Evolutionary conservation across 176 grass and related monocot genomes (phyloP).

Genomic region (Aegilops umbellulata): DNA sequence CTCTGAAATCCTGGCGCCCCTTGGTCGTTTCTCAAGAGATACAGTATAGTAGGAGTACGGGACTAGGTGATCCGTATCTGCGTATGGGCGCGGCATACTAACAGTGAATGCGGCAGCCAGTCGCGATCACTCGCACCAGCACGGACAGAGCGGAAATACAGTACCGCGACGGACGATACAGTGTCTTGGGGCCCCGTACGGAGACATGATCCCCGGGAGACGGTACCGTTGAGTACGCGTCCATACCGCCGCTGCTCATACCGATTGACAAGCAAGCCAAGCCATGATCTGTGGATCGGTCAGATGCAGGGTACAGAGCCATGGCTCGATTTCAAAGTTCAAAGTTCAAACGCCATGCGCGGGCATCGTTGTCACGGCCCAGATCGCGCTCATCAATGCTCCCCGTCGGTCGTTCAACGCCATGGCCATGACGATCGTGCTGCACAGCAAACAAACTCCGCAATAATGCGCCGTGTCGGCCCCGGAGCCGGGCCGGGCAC

Average conservation of each 20-base stretch:
- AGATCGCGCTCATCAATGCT: neutral
- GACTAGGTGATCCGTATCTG: neutral
- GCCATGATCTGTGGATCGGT: too few relatives aligned
- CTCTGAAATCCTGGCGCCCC: neutral
- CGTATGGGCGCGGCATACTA: neutral
- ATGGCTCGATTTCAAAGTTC: neutral
- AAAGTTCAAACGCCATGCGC: neutral
- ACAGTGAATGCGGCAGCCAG: neutral
- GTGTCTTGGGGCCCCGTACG: neutral
- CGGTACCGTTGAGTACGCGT: neutral
- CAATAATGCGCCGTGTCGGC: slow-evolving; percentile 18
- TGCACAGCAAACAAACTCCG: slow-evolving; percentile 13
- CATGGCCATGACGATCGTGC: neutral
- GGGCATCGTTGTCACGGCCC: neutral
- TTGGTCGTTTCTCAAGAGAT: neutral
- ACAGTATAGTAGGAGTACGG: neutral
- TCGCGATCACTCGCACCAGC: neutral
- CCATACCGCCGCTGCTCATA: neutral
- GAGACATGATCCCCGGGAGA: neutral
- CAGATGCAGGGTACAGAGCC: too few relatives aligned
- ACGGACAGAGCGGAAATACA: neutral
- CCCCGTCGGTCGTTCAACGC: neutral
- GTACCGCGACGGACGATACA: neutral
- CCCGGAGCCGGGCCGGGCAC: too few relatives aligned
- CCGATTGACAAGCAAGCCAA: too few relatives aligned